Base-by-base conservation (phyloP, 352 stramenopile species). In the Pythium insidiosum region DNA sequence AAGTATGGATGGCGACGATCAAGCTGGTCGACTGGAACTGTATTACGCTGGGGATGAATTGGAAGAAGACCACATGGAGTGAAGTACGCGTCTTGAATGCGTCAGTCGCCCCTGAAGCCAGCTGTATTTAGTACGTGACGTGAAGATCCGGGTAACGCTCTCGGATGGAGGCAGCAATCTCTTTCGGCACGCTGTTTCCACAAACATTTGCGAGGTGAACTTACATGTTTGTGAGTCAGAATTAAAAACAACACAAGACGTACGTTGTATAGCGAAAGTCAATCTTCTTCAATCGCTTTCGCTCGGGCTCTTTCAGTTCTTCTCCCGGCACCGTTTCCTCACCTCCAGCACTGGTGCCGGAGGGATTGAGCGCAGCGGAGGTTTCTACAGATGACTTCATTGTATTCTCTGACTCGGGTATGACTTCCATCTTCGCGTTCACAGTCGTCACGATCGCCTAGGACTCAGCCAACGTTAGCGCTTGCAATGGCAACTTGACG, bases 261-360 rank as follows among this genome's bases (percentile, higher is more conserved):
- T 75, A 93, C 83, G 62, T 76, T 12, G 83, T 95, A 65, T 95
- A 95, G 44, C 83, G 83, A 23, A 95, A 89, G 41, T 95, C 81
- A 41, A 95, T 68, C 41, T 85, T 88, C 62, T 95, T 95, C 33
- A 95, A 71, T 5, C 76, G 73, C 62, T 95, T 95, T 24, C 73
- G 73, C 49, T 88, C 76, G 0, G 78, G 82, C 31, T 84, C 75
- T 15, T 66, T 58, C 4, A 45, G 53, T 28, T 71, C 78, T 4
- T 50, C 20, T 54, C 10, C 38, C n/a, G n/a, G n/a, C 23, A 40
- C 48, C 36, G 22, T 49, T 55, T 72, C 48, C 10, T 58, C 48
- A 18, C 56, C 43, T 31, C 53, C 31, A 23, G 22, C n/a, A n/a
- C n/a, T n/a, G n/a, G n/a, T n/a, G n/a, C n/a, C n/a, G n/a, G n/a